phyloP scores from a whole-genome alignment of 2,329 filamentous ascomycete species.

The Colletotrichum scovillei region DNA sequence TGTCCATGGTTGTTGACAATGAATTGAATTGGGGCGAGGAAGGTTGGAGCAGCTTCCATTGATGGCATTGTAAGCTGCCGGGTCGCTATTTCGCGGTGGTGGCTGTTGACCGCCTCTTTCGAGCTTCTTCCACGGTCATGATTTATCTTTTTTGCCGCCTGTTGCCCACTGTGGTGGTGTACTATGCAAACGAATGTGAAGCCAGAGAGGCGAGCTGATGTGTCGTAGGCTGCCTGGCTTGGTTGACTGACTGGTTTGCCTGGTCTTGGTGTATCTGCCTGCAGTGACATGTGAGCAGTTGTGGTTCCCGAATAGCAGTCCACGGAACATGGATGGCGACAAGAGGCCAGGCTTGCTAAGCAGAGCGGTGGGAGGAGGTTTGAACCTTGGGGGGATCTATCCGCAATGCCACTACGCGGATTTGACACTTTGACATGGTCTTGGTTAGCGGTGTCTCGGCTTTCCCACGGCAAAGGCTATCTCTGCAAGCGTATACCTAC shows the following conservation, averaged over 20 bases:
- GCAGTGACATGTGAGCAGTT: conserved; percentile 34
- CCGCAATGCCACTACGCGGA: conserved; percentile 7
- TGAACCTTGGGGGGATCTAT: not conserved
- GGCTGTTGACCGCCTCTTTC: conserved; percentile 32
- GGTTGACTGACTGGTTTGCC: conserved; percentile 1
- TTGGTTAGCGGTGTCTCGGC: conserved; percentile 31
- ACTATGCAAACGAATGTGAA: not conserved
- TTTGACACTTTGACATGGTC: conserved; percentile 32
- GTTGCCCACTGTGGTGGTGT: conserved; percentile 2
- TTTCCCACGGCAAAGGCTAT: conserved; percentile 15
- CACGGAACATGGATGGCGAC: conserved; percentile 10
- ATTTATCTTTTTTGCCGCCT: not conserved
- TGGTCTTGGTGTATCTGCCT: conserved; percentile 12
- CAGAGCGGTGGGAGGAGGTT: conserved; percentile 19
- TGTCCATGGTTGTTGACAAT: not conserved
- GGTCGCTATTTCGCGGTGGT: not conserved
- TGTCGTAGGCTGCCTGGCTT: conserved; percentile 12
- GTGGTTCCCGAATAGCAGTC: conserved; percentile 20
- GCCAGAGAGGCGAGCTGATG: conserved; percentile 14
- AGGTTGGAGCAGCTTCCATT: conserved; percentile 25
- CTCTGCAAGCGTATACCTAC: conserved; percentile 30
- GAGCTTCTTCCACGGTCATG: conserved; percentile 10
- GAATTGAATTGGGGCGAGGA: conserved; percentile 16
- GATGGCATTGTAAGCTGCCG: not conserved
- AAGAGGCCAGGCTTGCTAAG: conserved; percentile 17